Conservation (phyloP, 2,329 filamentous ascomycete genomes). For the Alternaria postmessia region DNA sequence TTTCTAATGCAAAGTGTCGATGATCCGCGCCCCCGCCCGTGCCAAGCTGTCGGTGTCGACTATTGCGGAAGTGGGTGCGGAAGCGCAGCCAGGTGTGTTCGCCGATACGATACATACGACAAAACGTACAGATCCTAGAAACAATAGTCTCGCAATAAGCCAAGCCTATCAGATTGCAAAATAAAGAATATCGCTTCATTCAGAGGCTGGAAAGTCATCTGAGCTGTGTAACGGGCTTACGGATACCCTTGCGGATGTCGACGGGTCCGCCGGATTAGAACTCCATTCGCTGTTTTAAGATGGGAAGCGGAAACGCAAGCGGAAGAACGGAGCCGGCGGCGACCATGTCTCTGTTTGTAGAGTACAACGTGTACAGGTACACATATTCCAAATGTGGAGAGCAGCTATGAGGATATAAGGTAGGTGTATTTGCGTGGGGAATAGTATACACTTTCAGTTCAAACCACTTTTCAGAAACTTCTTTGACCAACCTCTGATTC, state of each 20-base stretch:
- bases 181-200: not conserved
- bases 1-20: not conserved
- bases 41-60: constrained; percentile 1
- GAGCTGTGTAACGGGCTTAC: not conserved
- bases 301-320: not conserved
- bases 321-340: not conserved
- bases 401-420: not conserved
- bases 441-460: not conserved
- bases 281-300: not conserved
- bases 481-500: not conserved
- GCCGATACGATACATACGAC: not conserved
- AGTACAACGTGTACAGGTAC: not conserved
- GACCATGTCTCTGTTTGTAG: not conserved
- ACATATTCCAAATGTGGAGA: not conserved
- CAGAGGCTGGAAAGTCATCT: not conserved
- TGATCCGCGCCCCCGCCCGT: not conserved
- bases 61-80: constrained; percentile 15
- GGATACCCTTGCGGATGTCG: not conserved
- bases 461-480: not conserved
- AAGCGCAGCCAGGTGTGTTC: constrained; percentile 1
- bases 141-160: not conserved
- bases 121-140: not conserved
- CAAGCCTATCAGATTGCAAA: not conserved
- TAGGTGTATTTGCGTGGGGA: not conserved
- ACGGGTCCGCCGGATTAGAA: not conserved